phyloP scores from a whole-genome alignment of 2,329 filamentous ascomycete species.

The Fusarium pilosicola region DNA sequence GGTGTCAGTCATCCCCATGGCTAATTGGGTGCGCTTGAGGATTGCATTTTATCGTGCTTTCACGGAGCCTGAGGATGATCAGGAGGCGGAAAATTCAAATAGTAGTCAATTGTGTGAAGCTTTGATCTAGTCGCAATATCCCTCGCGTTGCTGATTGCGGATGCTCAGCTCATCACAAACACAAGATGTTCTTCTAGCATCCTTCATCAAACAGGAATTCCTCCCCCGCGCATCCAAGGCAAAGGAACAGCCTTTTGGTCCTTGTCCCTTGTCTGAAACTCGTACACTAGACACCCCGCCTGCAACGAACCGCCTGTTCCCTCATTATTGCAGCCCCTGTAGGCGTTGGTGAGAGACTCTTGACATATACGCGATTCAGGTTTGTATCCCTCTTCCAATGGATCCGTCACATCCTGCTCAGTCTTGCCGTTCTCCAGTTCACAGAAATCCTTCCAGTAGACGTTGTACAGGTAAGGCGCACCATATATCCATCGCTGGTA shows the following conservation, averaged over 20 bases:
- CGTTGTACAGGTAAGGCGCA: background rate
- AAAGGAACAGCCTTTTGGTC: background rate
- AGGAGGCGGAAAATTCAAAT: too few species aligned
- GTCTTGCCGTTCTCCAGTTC: background rate
- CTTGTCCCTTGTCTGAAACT: background rate
- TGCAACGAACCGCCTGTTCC: background rate
- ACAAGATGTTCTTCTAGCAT: background rate
- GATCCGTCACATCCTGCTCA: background rate
- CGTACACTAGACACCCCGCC: background rate
- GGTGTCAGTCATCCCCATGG: background rate
- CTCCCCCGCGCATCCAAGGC: background rate
- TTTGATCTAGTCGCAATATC: fast-evolving
- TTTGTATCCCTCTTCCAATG: background rate
- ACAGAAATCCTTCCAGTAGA: background rate
- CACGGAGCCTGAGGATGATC: too few species aligned
- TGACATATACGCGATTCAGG: background rate
- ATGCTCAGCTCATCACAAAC: too few species aligned
- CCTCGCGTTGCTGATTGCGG: too few species aligned
- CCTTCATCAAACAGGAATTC: background rate
- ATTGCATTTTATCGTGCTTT: background rate
- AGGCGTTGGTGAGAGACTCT: background rate
- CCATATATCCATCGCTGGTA: background rate
- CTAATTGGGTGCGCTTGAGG: background rate
- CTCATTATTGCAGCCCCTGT: background rate
- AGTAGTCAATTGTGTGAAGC: too few species aligned